Evolutionary conservation across 768 basidiomycete genomes (phyloP).

Genomic region (Trametes sanguinea): DNA sequence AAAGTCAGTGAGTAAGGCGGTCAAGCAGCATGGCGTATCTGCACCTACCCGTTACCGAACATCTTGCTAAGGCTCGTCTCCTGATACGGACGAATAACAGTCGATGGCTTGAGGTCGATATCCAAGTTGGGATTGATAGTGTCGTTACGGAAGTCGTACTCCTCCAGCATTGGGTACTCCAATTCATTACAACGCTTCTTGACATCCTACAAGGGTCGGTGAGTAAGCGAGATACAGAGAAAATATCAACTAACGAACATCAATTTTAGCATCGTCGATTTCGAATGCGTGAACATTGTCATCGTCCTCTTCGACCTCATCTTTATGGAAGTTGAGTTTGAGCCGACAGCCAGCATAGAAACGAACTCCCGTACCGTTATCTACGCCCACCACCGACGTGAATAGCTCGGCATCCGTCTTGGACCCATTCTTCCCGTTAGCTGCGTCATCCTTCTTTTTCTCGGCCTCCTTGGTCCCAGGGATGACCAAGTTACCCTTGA

Average conservation of each 20-base stretch:
- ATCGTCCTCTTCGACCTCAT: constrained; percentile 97
- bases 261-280: constrained; percentile 91
- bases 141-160: constrained; percentile 99
- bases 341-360: not conserved
- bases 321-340: constrained; percentile 42
- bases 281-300: constrained; percentile 97
- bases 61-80: constrained; percentile 98
- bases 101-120: constrained; percentile 97
- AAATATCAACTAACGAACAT: constrained; percentile 49
- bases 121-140: constrained; percentile 95
- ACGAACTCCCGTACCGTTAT: constrained; percentile 58
- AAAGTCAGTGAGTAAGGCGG: constrained; percentile 17
- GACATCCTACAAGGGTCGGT: constrained; percentile 63
- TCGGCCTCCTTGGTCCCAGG: constrained; percentile 79
- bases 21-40: constrained; percentile 6
- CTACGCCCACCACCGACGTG: constrained; percentile 95
- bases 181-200: constrained; percentile 96
- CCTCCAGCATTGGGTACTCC: constrained; percentile 97
- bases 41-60: constrained; percentile 93
- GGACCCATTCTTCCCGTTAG: constrained; percentile 36
- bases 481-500: constrained; percentile 80
- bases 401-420: constrained; percentile 77
- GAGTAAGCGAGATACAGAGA: not conserved
- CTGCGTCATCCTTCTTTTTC: constrained; percentile 67
- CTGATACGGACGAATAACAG: constrained; percentile 96